A percentile compares a stretch with the other conserved stretches of the same genome.
phyloP scores from a whole-genome alignment of 495 filamentous ascomycete species.

The Aspergillus taichungensis region DNA sequence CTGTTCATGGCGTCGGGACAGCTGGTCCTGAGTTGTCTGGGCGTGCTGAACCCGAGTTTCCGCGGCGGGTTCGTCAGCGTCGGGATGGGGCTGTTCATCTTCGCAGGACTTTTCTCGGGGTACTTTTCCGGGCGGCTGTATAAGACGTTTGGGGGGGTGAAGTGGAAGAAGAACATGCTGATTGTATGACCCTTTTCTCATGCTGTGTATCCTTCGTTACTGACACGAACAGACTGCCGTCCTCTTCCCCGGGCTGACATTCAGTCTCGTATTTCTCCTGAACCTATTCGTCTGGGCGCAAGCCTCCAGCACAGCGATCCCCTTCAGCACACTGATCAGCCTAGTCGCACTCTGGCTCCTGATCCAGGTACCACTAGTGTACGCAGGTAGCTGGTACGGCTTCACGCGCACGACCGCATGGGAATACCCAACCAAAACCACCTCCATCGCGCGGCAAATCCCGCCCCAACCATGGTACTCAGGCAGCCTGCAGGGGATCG shows the following conservation, averaged over 20 bases:
- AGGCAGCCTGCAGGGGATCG: conserved; percentile 47
- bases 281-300: conserved; percentile 95
- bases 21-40: conserved; percentile 70
- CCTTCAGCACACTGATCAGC: conserved; percentile 73
- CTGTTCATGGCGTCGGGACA: conserved; percentile 78
- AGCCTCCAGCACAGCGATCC: conserved; percentile 83
- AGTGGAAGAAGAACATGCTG: conserved; percentile 74
- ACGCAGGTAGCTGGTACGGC: conserved; percentile 74
- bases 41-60: conserved; percentile 84
- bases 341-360: conserved; percentile 79
- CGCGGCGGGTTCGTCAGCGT: conserved; percentile 88
- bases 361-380: conserved; percentile 84
- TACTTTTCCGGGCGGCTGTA: conserved; percentile 84
- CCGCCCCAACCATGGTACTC: conserved; percentile 78
- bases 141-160: conserved; percentile 73
- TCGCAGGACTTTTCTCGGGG: conserved; percentile 85
- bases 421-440: conserved; percentile 85
- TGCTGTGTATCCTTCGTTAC: background rate
- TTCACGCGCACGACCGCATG: conserved; percentile 58
- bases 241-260: conserved; percentile 77
- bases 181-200: conserved; percentile 36
- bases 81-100: conserved; percentile 76
- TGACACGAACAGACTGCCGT: conserved; percentile 53
- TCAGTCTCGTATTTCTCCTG: conserved; percentile 69
- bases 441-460: conserved; percentile 62